Conservation (phyloP, 768 basidiomycete species). For the Tricholoma terreum region DNA sequence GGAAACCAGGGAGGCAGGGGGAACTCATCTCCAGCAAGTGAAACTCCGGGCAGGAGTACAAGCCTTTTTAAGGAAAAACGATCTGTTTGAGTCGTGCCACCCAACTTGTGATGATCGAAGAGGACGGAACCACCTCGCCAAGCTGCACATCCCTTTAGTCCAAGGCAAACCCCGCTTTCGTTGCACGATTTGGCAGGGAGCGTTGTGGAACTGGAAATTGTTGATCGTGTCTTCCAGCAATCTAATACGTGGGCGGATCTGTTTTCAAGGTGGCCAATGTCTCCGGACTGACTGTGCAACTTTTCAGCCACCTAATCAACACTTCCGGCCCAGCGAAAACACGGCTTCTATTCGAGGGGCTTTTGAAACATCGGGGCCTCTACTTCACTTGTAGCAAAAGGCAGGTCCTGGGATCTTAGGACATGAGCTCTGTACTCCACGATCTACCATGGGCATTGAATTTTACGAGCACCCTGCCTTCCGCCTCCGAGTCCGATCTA, state of each 20-base stretch:
- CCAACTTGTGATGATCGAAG: not conserved
- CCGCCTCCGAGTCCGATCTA: not conserved
- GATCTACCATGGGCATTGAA: not conserved
- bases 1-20: not conserved
- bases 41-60: not conserved
- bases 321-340: not conserved
- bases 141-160: not conserved
- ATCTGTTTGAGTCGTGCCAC: not conserved
- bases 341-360: not conserved
- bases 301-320: not conserved
- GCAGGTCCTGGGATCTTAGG: not conserved
- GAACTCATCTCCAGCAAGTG: not conserved
- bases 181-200: not conserved
- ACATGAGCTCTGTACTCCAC: not conserved
- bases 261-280: not conserved
- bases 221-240: not conserved
- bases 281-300: not conserved
- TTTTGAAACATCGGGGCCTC: not conserved
- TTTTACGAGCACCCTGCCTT: not conserved
- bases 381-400: not conserved
- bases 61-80: not conserved
- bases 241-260: not conserved
- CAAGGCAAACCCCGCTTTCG: not conserved
- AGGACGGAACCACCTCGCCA: not conserved
- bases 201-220: not conserved